A percentile compares a stretch with the other conserved stretches of the same genome.
phyloP scores from a whole-genome alignment of 192 early-diverging fungal species.

The Pilaira anomala region DNA sequence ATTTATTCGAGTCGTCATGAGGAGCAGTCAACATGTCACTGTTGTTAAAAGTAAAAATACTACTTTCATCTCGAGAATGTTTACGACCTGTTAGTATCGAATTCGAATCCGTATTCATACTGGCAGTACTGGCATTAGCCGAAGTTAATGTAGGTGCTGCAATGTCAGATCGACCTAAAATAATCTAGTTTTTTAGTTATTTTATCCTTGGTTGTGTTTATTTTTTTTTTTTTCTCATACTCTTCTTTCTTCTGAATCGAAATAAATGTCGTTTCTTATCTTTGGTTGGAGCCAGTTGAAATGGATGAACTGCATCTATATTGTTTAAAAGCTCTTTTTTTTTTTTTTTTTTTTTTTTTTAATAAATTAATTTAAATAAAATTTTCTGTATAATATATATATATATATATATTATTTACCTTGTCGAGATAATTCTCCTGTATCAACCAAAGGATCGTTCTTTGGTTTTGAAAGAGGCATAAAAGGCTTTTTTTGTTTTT shows the following conservation, averaged over 20 bases:
- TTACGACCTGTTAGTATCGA: conserved; percentile 10
- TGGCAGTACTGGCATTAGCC: neutral
- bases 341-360: too few species aligned
- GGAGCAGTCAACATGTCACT: too few species aligned
- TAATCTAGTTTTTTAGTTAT: neutral
- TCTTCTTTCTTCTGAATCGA: conserved; percentile 31
- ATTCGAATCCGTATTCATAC: neutral
- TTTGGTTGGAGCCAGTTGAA: conserved; percentile 11
- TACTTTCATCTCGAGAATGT: conserved; percentile 17
- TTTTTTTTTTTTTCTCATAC: conserved; percentile 17
- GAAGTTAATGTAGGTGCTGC: conserved; percentile 2
- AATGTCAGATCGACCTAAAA: conserved; percentile 24
- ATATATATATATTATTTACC: too few species aligned
- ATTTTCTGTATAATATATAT: too few species aligned
- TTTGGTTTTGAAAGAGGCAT: too few species aligned
- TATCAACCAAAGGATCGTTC: too few species aligned
- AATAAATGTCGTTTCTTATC: conserved; percentile 24
- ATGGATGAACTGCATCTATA: conserved; percentile 5
- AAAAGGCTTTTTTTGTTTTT: too few species aligned
- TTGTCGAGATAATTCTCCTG: too few species aligned
- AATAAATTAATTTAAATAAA: too few species aligned
- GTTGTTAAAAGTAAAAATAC: neutral
- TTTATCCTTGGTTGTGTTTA: neutral
- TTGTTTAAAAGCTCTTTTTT: too few species aligned
- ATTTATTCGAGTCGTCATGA: too few species aligned